A percentile compares a stretch with the other conserved stretches of the same genome.
phyloP scores from a whole-genome alignment of 1,284 basidiomycete species.

The Lignosus rhinocerotis region DNA sequence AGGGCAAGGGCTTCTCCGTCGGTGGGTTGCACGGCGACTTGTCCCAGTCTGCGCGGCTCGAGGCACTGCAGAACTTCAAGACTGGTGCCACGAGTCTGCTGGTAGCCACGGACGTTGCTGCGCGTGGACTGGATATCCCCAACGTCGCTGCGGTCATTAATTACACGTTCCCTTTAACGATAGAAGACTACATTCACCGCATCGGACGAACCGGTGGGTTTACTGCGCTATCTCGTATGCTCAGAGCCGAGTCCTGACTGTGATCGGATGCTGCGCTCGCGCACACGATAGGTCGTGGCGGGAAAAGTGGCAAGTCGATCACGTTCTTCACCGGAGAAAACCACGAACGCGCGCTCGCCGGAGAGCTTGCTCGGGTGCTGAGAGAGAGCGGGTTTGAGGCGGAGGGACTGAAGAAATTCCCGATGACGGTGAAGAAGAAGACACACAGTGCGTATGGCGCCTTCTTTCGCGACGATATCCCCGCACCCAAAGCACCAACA shows the following conservation, averaged over 20 bases:
- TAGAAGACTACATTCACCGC: slow-evolving; percentile 96
- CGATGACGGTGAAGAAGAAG: slow-evolving; percentile 97
- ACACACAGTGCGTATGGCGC: slow-evolving; percentile 83
- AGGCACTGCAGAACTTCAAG: slow-evolving; percentile 90
- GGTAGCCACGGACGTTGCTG: slow-evolving; percentile 98
- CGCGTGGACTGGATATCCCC: slow-evolving; percentile 95
- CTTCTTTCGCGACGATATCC: slow-evolving; percentile 82
- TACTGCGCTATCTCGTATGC: background rate
- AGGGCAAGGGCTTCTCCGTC: slow-evolving; percentile 82
- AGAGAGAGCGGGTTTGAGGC: slow-evolving; percentile 85
- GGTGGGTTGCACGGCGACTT: slow-evolving; percentile 92
- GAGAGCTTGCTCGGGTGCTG: slow-evolving; percentile 91
- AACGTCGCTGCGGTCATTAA: slow-evolving; percentile 92
- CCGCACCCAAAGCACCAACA: slow-evolving; percentile 75
- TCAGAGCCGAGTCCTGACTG: slow-evolving; percentile 5
- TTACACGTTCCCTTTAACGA: slow-evolving; percentile 96
- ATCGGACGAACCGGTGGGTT: slow-evolving; percentile 86
- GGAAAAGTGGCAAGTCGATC: slow-evolving; percentile 88
- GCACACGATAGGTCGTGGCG: slow-evolving; percentile 73
- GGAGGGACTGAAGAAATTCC: slow-evolving; percentile 85
- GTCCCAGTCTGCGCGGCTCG: slow-evolving; percentile 84
- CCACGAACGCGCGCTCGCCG: slow-evolving; percentile 87
- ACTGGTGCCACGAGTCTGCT: slow-evolving; percentile 81
- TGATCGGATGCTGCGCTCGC: background rate
- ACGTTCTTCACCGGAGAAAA: slow-evolving; percentile 95